Evolutionary conservation across 768 basidiomycete genomes (phyloP).

Genomic region (Phaffia australis): DNA sequence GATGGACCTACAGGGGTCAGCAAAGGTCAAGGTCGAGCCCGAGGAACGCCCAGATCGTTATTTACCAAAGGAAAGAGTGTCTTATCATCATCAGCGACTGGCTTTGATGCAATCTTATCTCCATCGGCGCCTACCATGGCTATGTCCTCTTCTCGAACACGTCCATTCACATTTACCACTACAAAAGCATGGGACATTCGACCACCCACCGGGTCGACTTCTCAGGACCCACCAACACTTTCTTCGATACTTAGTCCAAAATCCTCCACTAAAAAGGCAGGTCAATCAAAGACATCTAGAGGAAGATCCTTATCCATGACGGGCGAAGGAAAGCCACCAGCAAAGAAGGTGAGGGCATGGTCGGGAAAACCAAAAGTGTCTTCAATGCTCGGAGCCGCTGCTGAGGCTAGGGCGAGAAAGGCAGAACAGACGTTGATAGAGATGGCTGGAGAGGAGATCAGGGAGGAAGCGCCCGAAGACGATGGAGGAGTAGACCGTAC

Average conservation of each 20-base stretch:
- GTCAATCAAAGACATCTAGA: neutral
- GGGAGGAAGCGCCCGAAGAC: neutral
- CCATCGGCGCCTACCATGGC: neutral
- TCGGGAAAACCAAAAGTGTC: too few species aligned
- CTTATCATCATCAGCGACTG: neutral
- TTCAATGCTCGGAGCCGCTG: neutral
- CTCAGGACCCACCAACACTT: neutral
- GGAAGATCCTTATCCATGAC: neutral
- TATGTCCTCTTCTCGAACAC: neutral
- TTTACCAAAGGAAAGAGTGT: neutral
- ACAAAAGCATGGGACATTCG: neutral
- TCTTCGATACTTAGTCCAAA: neutral
- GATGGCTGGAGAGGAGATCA: neutral
- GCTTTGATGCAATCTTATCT: neutral
- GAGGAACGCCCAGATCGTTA: neutral
- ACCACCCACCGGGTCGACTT: neutral
- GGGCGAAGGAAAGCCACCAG: too few species aligned
- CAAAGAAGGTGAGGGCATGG: too few species aligned
- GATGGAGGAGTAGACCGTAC: neutral
- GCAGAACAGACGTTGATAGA: conserved; percentile 2
- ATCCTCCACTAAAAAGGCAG: neutral
- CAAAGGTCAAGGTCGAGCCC: neutral
- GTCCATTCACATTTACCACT: neutral
- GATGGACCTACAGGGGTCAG: neutral
- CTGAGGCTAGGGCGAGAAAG: conserved; percentile 4